A percentile compares a stretch with the other conserved stretches of the same genome.
Evolutionary conservation across 2,329 filamentous ascomycete genomes (phyloP).

Genomic region (Talaromyces verruculosus): DNA sequence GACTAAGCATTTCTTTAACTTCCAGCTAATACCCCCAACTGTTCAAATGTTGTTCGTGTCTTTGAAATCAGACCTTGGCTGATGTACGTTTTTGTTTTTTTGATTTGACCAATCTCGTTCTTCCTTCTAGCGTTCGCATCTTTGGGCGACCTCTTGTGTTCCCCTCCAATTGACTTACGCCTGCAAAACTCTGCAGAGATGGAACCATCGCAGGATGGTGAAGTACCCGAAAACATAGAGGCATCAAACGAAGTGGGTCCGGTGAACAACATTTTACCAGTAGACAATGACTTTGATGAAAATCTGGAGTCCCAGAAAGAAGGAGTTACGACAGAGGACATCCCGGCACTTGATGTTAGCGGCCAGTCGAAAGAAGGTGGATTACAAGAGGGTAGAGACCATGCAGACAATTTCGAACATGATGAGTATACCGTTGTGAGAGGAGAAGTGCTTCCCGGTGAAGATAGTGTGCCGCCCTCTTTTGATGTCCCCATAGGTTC

Average conservation of each 20-base stretch:
- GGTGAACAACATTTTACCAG: not conserved
- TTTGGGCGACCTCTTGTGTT: not conserved
- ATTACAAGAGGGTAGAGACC: not conserved
- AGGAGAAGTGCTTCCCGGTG: not conserved
- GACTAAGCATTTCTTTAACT: not conserved
- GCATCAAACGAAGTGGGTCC: not conserved
- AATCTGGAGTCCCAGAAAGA: not conserved
- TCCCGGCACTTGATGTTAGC: not conserved
- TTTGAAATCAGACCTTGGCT: not conserved
- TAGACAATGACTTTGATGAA: not conserved
- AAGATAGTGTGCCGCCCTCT: not conserved
- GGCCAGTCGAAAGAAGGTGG: not conserved
- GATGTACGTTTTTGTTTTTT: not conserved
- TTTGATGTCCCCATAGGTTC: not conserved
- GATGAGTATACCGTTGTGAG: not conserved
- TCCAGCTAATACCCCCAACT: not conserved
- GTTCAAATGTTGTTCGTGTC: not conserved
- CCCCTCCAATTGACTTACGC: not conserved
- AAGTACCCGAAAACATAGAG: not conserved
- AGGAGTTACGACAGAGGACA: not conserved
- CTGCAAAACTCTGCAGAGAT: not conserved
- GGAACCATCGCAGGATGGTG: not conserved
- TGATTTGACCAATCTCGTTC: not conserved
- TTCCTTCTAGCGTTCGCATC: not conserved
- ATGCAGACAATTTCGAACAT: not conserved